Base-by-base conservation (phyloP, 78 protist genomes). In the Dictyostelium firmibasis region DNA sequence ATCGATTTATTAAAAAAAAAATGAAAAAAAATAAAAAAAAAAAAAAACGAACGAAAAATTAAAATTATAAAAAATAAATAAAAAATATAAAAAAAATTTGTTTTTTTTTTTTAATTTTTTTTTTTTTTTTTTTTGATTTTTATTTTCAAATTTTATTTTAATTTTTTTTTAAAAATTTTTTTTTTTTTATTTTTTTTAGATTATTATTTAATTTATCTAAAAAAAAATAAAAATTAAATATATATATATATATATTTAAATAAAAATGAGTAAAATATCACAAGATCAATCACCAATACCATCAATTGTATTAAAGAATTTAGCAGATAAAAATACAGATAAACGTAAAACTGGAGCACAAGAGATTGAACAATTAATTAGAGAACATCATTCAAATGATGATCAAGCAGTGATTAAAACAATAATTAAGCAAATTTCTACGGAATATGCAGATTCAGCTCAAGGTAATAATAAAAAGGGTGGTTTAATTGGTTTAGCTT, bases 401-500 rank as follows among this genome's bases (percentile, higher is more conserved):
- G 83, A 96, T 14, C 25, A 20, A 16, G 87, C 50, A 6, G 41
- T 41, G 23, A 89, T 95, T 27, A 64, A 36, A 47, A n/a, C 62
- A 29, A 91, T 96, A 38, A 84, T 96, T 20, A 86, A 62, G 33
- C 33, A 53, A n/a, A 64, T 96, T 2, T 60, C 89, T 20, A 74
- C 36, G 3, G 92, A 96, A 35, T 86, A 85, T 67, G 69, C 93
- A 6, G 96, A 84, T 25, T 85, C 94, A 0, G 47, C 97, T 23
- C 93, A 85, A 29, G 94, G 92, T 13, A 93, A 96, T 33, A 82
- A 75, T 47, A 81, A 86, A 44, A 96, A 96, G 35, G 97, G 99
- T 64, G 99, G 99, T 20, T 87, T 99, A 38, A 98, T 98, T 16
- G 99, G 97, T 18, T 91, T 99, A 8, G 98, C 99, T 0, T 98